Base-by-base conservation (phyloP, 179 eudicot genomes). In the Corrigiola litoralis region DNA sequence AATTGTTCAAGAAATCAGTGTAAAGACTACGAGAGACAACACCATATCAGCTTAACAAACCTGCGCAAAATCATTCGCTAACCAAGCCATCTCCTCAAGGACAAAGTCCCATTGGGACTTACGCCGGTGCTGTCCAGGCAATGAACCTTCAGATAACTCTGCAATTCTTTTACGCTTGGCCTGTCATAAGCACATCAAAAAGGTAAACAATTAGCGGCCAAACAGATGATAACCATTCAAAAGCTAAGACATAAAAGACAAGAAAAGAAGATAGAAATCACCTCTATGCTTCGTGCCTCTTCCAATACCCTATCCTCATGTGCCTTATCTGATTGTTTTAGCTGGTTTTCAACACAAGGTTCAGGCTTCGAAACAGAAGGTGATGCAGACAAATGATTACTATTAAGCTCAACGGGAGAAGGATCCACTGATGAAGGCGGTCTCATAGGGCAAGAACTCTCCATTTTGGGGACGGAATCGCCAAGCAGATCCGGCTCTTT, bases 21-120 rank as follows among this genome's bases (percentile, higher is more conserved):
- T 20, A 38, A 69, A 63, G 21, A 58, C 31, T 28, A 50, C 31
- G n/a, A 29, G 21, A 41, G 20, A 21, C 16, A 53, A 33, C 10
- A 40, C 17, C n/a, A 41, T 12, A 41, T 28, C 51, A 29, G 13
- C 7, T 23, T 5, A 41, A 53, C 70, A 81, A 66, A 92, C 98
- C 96, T 92, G 98, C 8, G 90, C 81, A 70, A 90, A 92, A 81
- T 92, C 98, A 84, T 92, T 92, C 5, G 98, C 97, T 84, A 90
- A 52, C 98, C 98, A 92, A 67, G 86, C 69, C 95, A 92, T 90
- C 73, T 92, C 98, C 76, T 90, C 98, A 56, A 92, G 82, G 44
- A 92, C 97, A 79, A 82, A 85, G 69, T 80, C 89, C 98, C 98
- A 92, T 5, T 87, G 94, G 60, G 90, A 76, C 74, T 82, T 87